Conservation (phyloP, 352 stramenopile species). For the Blastocystis sp. region DNA sequence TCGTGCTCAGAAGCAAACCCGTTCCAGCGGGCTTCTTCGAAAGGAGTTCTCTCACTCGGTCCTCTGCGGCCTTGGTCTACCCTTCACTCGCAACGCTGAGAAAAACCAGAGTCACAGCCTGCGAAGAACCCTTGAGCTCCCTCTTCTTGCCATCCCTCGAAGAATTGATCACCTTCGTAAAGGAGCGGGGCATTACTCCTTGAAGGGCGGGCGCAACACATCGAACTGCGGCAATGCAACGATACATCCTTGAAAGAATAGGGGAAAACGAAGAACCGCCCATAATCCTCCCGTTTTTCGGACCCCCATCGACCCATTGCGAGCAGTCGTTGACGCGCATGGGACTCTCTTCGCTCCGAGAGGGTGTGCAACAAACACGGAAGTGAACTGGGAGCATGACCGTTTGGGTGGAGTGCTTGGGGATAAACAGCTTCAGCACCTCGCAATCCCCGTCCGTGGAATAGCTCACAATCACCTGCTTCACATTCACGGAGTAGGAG, state of each 20-base stretch:
- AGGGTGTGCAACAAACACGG: conserved; percentile 10
- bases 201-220: not conserved
- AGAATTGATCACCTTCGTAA: conserved; percentile 68
- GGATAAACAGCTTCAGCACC: conserved; percentile 2
- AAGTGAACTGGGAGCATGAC: conserved; percentile 20
- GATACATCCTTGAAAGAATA: conserved; percentile 46
- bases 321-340: not conserved
- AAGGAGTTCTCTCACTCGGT: conserved; percentile 55
- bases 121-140: conserved; percentile 31
- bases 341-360: not conserved
- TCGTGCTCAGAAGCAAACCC: conserved; percentile 40
- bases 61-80: conserved; percentile 58
- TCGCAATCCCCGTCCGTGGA: not conserved
- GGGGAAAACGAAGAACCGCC: not conserved
- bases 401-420: not conserved
- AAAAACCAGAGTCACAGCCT: conserved; percentile 29
- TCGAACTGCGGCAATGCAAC: conserved; percentile 32
- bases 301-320: not conserved
- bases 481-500: conserved; percentile 4
- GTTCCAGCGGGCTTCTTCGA: conserved; percentile 66
- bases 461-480: conserved; percentile 28
- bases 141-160: not conserved
- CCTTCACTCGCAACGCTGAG: not conserved
- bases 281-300: not conserved
- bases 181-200: not conserved